Evolutionary conservation across 1,284 basidiomycete genomes (phyloP), one percentile per base, ranked within the genome.

Genomic region (Irpex lacteus): DNA sequence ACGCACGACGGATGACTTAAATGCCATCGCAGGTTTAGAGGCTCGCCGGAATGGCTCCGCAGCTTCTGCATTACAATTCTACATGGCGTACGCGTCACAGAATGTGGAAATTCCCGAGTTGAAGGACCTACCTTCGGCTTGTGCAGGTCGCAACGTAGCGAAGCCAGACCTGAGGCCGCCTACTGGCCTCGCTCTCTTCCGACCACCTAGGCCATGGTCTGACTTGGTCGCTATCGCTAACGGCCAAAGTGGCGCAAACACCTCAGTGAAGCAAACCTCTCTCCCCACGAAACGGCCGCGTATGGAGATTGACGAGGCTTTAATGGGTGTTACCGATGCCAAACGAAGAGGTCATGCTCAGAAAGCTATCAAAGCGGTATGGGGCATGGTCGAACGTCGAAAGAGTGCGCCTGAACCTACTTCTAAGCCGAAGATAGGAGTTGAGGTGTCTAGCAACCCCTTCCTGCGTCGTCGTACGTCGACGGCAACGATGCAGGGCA

Each of bases 171-270:
- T 26, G n/a, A 18, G n/a, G 15, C 60, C 32, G 11, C 7, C 19
- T 3, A 11, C 19, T 2, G 60, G 49, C 11, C 72, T 82, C 26
- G 80, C 79, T 74, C 78, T 85, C 19, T 82, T 77, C 68, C 81
- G 84, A 5, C 63, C 70, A 1, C 80, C 80, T 1, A 80, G 79
- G 1, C 74, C 79, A 13, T 83, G 80, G 81, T 69, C 64, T 37
- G 53, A 57, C 5, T 66, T 74, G 9, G 55, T 57, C n/a, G 9
- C 36, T 15, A 21, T 49, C 11, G 9, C 15, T 26, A 11, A 19
- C 13, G 26, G 19, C 34, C 13, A n/a, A n/a, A 21, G 19, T 5
- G 11, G 5, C 9, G 3, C 44, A 40, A 44, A 38, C 13, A 9
- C 58, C 18, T 26, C 19, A 34, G 32, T 34, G 40, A 52, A 26